phyloP scores from a whole-genome alignment of 1,139 yeast genomes.

The Taiozyma sp. region DNA sequence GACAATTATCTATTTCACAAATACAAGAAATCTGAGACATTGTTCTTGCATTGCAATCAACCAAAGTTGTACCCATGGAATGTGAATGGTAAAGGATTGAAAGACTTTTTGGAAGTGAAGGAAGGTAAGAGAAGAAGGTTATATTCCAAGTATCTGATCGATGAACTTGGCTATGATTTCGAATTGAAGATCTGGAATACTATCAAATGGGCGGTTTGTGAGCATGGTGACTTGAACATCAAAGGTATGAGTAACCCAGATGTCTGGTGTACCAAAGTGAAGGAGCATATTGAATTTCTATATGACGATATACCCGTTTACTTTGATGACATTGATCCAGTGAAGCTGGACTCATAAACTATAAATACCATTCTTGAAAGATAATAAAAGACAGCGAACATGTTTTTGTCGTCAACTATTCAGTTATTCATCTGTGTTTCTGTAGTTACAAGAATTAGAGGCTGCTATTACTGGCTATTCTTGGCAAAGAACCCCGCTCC shows the following conservation, averaged over 20 bases:
- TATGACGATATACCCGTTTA: conserved; percentile 4
- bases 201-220: conserved; percentile 21
- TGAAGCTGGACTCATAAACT: background rate
- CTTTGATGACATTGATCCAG: background rate
- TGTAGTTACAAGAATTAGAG: background rate
- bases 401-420: background rate
- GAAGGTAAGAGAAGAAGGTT: conserved; percentile 19
- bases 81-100: conserved; percentile 19
- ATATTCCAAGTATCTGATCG: conserved; percentile 14
- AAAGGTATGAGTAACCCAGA: conserved; percentile 19
- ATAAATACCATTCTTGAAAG: background rate
- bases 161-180: conserved; percentile 21
- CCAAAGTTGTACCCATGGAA: conserved; percentile 26
- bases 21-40: conserved; percentile 15
- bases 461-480: no score
- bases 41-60: conserved; percentile 23
- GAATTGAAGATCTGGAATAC: conserved; percentile 21
- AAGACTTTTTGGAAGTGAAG: conserved; percentile 11
- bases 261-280: conserved; percentile 17
- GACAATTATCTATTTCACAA: conserved; percentile 19
- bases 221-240: conserved; percentile 22
- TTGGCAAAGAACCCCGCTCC: background rate
- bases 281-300: conserved; percentile 15
- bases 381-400: no score
- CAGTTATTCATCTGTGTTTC: background rate